Conservation (phyloP, 2,329 filamentous ascomycete species). For the Dactylellina haptotyla region DNA sequence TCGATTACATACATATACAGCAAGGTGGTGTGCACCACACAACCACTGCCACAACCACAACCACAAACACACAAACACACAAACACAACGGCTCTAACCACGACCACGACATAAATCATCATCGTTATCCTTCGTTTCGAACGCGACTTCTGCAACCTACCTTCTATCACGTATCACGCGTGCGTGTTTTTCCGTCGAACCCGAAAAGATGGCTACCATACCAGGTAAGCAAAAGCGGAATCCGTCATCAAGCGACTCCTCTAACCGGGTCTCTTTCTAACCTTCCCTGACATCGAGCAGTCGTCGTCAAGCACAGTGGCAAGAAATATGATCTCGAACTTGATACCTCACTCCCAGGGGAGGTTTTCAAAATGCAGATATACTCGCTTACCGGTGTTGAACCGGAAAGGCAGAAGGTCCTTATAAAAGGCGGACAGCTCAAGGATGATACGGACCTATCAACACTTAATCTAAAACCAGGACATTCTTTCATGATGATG, state of each 20-base stretch:
- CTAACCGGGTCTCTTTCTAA: neutral
- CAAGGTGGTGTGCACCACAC: too few relatives aligned
- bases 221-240: constrained; percentile 21
- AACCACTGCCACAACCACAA: too few relatives aligned
- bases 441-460: constrained; percentile 93
- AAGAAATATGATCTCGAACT: constrained; percentile 95
- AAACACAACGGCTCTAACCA: too few relatives aligned
- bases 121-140: too few relatives aligned
- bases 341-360: constrained; percentile 82
- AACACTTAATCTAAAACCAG: constrained; percentile 83
- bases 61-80: too few relatives aligned
- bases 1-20: too few relatives aligned
- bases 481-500: constrained; percentile 94
- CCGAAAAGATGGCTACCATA: constrained; percentile 38
- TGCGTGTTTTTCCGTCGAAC: neutral
- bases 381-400: constrained; percentile 96
- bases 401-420: constrained; percentile 92
- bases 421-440: constrained; percentile 91
- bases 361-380: constrained; percentile 94
- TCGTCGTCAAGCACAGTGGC: constrained; percentile 92
- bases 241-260: neutral
- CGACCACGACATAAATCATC: too few relatives aligned
- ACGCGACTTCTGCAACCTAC: too few relatives aligned
- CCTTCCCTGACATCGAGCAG: constrained; percentile 63
- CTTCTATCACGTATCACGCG: too few relatives aligned